Evolutionary conservation across 495 filamentous ascomycete genomes (phyloP), one percentile per base, ranked within the genome.

Genomic region (Amorphotheca resinae): DNA sequence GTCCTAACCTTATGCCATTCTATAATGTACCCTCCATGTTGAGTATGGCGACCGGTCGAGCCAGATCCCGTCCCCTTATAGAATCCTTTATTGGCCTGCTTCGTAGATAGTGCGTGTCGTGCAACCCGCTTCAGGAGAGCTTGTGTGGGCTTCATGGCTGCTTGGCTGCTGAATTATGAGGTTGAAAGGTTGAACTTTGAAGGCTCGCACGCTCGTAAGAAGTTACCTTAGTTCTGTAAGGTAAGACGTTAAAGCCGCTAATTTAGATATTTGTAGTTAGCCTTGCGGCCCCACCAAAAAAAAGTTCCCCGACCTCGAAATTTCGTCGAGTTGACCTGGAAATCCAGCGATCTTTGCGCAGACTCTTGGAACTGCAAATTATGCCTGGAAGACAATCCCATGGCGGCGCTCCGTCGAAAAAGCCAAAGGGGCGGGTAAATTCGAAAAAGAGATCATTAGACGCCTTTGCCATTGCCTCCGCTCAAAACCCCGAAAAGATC

Each of bases 61-160:
- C 93, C 93, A 0, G 84, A 76, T 17, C 89, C 71, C 46, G 76
- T 95, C 57, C 93, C 93, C 69, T 96, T 96, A 76, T 96, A 96
- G 74, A 79, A 98, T 38, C 85, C 91, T 59, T 87, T 86, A 58
- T 81, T 82, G 65, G 84, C 78, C 59, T 84, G 76, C 65, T 98
- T 98, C 48, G 91, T 96, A 3, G 83, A 95, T 42, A 98, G 69
- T 15, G 68, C 66, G 33, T 84, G 66, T 40, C 80, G 78, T 56
- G 82, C 77, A 41, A 85, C 52, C 36, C 70, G 69, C 59, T 69
- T 68, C 51, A 74, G 69, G 59, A 94, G 79, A 26, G 72, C 58
- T 44, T 76, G 64, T 15, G 89, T 82, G 12, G 88, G 82, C 62
- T 82, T 70, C 74, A 77, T 77, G 17, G 46, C 58, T 51, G 31